Evolutionary conservation across 164 flowering plant species (phyloP).

Genomic region (Vitis rupestris): DNA sequence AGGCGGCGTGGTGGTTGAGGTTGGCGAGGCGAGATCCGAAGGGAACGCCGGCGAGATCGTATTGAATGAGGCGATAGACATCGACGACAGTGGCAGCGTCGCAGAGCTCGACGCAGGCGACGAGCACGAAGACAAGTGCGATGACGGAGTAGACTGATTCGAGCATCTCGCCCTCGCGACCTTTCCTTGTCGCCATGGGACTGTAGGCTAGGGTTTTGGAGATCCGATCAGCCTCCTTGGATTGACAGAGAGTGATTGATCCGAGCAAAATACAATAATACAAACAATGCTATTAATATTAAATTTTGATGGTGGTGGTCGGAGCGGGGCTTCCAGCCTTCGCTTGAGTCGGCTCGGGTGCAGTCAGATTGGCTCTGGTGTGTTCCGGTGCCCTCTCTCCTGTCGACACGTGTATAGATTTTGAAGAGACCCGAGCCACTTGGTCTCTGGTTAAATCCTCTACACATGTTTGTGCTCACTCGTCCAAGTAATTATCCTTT

Average conservation of each 20-base stretch:
- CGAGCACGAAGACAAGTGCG: conserved; percentile 56
- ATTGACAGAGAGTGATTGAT: background rate
- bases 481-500: too few species aligned
- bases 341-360: too few species aligned
- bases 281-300: too few species aligned
- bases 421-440: too few species aligned
- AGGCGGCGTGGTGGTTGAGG: conserved; percentile 85
- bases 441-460: too few species aligned
- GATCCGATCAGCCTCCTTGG: background rate
- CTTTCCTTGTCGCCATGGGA: conserved; percentile 30
- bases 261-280: background rate
- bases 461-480: too few species aligned
- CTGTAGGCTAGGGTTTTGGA: conserved; percentile 6
- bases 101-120: conserved; percentile 87
- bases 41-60: conserved; percentile 86
- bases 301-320: too few species aligned
- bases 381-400: too few species aligned
- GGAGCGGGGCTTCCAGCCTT: too few species aligned
- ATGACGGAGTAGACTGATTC: conserved; percentile 54
- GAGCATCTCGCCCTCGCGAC: conserved; percentile 38
- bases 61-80: conserved; percentile 94
- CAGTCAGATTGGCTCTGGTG: too few species aligned
- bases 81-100: conserved; percentile 94
- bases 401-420: too few species aligned
- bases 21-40: conserved; percentile 86